Evolutionary conservation across 495 filamentous ascomycete species (phyloP), one percentile per base, ranked within the genome.

Genomic region (Penicillium riverlandense): DNA sequence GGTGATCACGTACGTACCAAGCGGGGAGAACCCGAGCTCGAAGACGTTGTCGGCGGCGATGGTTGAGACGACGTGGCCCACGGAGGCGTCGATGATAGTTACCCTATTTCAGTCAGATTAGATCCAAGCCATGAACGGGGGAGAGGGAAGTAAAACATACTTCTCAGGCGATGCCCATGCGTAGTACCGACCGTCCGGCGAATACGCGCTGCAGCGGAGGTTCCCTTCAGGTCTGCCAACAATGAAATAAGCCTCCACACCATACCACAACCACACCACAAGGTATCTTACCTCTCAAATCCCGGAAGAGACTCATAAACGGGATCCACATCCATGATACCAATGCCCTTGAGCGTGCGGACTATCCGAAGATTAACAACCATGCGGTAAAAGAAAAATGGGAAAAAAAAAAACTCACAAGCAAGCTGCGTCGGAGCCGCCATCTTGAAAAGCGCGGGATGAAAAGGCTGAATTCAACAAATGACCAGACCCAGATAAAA

Each of bases 331-430:
- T 97, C 84, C 66, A 94, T 78, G 67, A 96, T 78, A 55, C 90
- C 90, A 73, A 98, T 88, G 53, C 82, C 85, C 80, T 96, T 96
- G 68, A 91, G 83, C 64, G 92, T 96, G 61, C 92, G 88, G 77
- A 85, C 82, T 85, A 54, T 41, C 44, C 32, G 40, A 38, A 9
- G 44, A 50, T 56, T 37, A 61, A 42, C 37, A 35, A 39, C 22
- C 37, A 37, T 43, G 22, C 39, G 38, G 38, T 45, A 22, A 41
- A 31, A 15, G 32, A 15, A 8, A 11, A 14, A 29, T 35, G 14
- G 40, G 22, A 33, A 48, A 34, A 44, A 11, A 37, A 13, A 46
- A 50, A 35, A 78, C 79, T 45, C 62, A 85, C 81, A 95, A 59
- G 86, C 86, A 79, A 95, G 82, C 80, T 96, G 90, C 66, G 88